Evolutionary conservation across 345 rosid genomes (phyloP).

Genomic region (Brassica incana): DNA sequence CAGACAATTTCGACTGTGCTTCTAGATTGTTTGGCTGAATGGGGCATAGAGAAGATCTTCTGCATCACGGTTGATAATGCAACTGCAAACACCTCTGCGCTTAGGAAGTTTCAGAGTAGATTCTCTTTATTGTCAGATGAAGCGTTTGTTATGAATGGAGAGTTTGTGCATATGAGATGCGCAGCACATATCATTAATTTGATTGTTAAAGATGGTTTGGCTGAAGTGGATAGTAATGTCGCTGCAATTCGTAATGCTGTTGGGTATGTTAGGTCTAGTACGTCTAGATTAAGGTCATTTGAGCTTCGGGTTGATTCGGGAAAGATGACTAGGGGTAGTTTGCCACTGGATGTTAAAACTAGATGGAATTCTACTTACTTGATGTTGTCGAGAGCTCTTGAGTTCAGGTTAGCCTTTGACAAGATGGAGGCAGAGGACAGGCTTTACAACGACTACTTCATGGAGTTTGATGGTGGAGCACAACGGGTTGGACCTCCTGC

Average conservation of each 20-base stretch:
- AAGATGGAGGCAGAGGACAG: background rate
- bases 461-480: background rate
- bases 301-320: background rate
- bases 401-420: background rate
- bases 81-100: too few relatives aligned
- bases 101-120: too few relatives aligned
- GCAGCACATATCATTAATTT: background rate
- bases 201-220: background rate
- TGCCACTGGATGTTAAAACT: background rate
- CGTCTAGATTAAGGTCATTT: background rate
- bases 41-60: background rate
- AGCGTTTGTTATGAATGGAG: background rate
- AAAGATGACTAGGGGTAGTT: background rate
- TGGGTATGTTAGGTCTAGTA: background rate
- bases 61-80: too few relatives aligned
- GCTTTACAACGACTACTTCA: background rate
- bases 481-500: too few relatives aligned
- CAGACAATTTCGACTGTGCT: background rate
- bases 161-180: background rate
- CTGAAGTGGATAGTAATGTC: background rate
- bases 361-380: background rate
- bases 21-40: background rate
- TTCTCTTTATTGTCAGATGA: too few relatives aligned
- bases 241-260: background rate
- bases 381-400: background rate